phyloP scores from a whole-genome alignment of 2,329 filamentous ascomycete species.

The Orbilia oligospora region DNA sequence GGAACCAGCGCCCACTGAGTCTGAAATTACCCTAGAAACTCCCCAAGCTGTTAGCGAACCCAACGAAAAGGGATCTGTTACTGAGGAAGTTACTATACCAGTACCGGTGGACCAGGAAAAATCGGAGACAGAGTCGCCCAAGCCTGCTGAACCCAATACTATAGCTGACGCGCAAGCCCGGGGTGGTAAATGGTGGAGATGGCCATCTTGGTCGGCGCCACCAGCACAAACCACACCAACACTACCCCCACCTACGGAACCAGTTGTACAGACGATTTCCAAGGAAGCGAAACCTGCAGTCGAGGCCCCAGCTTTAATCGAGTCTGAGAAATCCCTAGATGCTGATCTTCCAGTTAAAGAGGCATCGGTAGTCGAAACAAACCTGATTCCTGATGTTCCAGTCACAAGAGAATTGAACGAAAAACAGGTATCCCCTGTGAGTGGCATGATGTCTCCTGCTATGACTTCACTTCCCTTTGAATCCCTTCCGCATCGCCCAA shows the following conservation, averaged over 20 bases:
- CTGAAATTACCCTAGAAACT: neutral
- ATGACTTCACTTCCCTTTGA: constrained; percentile 20
- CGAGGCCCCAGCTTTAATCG: neutral
- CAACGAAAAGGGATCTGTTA: neutral
- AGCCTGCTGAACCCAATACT: neutral
- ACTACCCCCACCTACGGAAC: constrained; percentile 8
- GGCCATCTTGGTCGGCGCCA: constrained; percentile 43
- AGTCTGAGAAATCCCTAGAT: constrained; percentile 8
- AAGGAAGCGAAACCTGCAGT: neutral
- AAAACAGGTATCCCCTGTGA: constrained; percentile 31
- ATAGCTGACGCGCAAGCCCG: neutral
- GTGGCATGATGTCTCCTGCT: constrained; percentile 42
- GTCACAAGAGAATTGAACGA: neutral
- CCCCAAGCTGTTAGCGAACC: neutral
- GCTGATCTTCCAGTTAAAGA: neutral
- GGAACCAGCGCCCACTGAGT: neutral
- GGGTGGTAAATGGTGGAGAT: constrained; percentile 52
- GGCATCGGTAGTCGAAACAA: constrained; percentile 4
- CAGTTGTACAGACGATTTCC: neutral
- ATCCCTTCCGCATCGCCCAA: constrained; percentile 14
- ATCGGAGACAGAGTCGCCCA: neutral
- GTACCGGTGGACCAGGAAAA: neutral
- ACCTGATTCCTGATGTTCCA: constrained; percentile 7
- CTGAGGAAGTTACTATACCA: neutral
- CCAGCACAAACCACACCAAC: constrained; percentile 9